Evolutionary conservation across 768 basidiomycete genomes (phyloP).

Genomic region (Tephrocybe sp.): DNA sequence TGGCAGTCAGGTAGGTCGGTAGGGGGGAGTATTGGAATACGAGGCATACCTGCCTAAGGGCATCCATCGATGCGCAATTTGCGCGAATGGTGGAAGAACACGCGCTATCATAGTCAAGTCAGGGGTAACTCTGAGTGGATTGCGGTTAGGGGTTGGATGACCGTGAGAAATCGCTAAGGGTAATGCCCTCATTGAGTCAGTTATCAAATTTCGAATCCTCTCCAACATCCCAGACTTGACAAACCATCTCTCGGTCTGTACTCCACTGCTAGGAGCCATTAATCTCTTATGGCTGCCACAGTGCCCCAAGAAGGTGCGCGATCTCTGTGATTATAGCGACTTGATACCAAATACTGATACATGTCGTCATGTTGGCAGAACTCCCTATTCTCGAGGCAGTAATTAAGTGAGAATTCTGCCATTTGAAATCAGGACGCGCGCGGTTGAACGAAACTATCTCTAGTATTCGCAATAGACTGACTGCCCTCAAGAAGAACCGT

Average conservation of each 20-base stretch:
- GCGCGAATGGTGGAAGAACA: neutral
- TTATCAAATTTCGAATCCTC: neutral
- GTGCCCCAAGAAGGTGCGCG: slow-evolving; percentile 77
- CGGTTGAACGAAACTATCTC: slow-evolving; percentile 15
- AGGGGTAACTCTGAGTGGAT: neutral
- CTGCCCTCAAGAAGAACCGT: slow-evolving; percentile 90
- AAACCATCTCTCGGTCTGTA: neutral
- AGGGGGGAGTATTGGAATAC: neutral
- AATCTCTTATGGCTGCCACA: slow-evolving; percentile 53
- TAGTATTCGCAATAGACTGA: slow-evolving; percentile 93
- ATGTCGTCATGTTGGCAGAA: slow-evolving; percentile 49
- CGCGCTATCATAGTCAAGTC: neutral
- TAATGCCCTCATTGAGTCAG: neutral
- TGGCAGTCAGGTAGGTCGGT: neutral
- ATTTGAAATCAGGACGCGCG: slow-evolving; percentile 16
- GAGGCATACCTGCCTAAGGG: slow-evolving; percentile 12
- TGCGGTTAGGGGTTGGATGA: slow-evolving; percentile 10
- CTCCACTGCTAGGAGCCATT: neutral
- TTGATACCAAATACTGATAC: slow-evolving; percentile 7
- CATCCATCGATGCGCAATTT: slow-evolving; percentile 10
- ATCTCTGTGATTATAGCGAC: slow-evolving; percentile 16
- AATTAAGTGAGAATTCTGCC: slow-evolving; percentile 64
- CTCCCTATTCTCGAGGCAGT: slow-evolving; percentile 91
- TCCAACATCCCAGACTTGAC: slow-evolving; percentile 1
- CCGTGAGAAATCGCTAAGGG: slow-evolving; percentile 19